Evolutionary conservation across 2,329 filamentous ascomycete genomes (phyloP), one percentile per base, ranked within the genome.

Genomic region (Colletotrichum eremochloae): DNA sequence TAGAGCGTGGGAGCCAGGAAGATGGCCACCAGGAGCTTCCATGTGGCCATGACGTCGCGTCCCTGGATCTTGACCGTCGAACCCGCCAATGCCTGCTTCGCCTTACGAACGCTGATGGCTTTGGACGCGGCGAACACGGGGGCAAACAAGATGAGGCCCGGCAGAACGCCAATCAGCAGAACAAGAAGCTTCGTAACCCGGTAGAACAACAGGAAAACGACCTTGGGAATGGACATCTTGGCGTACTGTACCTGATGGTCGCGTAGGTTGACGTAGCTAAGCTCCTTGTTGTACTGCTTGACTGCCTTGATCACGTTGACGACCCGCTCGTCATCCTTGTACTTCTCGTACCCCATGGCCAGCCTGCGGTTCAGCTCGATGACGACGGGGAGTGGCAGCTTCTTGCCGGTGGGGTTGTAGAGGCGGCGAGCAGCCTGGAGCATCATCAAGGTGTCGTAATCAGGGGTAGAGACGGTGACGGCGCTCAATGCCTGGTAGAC

Each of bases 181-280:
- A 97, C 82, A 15, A 89, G 80, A 5, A 99, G 87, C 83, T 98
- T 97, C 70, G 87, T 84, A 36, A 96, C 84, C 57, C 96, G 91
- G 82, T 96, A 97, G 75, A 97, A 83, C 76, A 97, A 88, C 14
- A 92, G 92, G 65, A 91, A 87, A 44, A 97, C 85, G 57, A 97
- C 94, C 75, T 90, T 92, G 75, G 91, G 84, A 75, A 93, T 90
- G 18, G 94, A 94, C 84, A 97, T 92, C 78, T 91, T 94, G 68
- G 94, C 94, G 79, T 98, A 97, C 79, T 95, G 92, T 40, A 99
- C 93, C 84, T 98, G 96, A 80, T 98, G 96, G 79, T 99, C 96
- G 71, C 94, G 92, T 72, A 98, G 90, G 77, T 94, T 94, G 67
- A 99, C 88, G 75, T 96, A 92, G 68, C 93, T 91, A 48, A 98